Conservation (phyloP, 345 rosid species). For the Arabis hirsuta region DNA sequence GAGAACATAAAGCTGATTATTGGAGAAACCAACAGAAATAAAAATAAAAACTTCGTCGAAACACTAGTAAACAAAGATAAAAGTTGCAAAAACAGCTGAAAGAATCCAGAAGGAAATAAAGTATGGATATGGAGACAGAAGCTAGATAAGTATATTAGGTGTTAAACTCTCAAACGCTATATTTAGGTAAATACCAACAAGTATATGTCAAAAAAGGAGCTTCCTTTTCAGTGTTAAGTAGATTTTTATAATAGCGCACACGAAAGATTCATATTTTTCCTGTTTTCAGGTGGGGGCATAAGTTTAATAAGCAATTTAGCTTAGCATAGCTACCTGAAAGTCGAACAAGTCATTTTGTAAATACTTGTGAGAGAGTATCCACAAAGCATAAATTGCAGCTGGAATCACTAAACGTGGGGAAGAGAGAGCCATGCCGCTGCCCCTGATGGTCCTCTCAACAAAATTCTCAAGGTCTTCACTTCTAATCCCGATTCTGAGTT, state of each 20-base stretch:
- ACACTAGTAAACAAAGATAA: background rate
- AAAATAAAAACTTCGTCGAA: background rate
- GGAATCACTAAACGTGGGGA: slow-evolving; percentile 92
- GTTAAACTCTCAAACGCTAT: background rate
- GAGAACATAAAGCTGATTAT: background rate
- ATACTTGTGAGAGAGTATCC: slow-evolving; percentile 75
- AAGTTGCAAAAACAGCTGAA: background rate
- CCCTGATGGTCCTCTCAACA: slow-evolving; percentile 67
- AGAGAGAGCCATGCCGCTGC: slow-evolving; percentile 80
- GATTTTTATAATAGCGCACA: background rate
- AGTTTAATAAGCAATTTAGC: background rate
- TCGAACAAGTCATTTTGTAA: slow-evolving; percentile 63
- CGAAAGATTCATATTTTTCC: background rate
- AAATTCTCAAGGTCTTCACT: slow-evolving; percentile 73
- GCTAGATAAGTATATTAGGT: background rate
- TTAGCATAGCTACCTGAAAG: slow-evolving; percentile 66
- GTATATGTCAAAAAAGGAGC: background rate
- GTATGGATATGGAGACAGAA: background rate
- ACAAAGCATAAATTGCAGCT: slow-evolving; percentile 71
- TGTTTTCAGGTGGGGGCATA: background rate
- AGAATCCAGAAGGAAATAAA: background rate
- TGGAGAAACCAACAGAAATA: background rate
- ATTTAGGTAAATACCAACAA: background rate
- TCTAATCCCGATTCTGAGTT: slow-evolving; percentile 78
- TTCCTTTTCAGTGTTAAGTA: too few species aligned